Evolutionary conservation across 2,329 filamentous ascomycete species (phyloP).

Genomic region (Cladorrhinum sp.): DNA sequence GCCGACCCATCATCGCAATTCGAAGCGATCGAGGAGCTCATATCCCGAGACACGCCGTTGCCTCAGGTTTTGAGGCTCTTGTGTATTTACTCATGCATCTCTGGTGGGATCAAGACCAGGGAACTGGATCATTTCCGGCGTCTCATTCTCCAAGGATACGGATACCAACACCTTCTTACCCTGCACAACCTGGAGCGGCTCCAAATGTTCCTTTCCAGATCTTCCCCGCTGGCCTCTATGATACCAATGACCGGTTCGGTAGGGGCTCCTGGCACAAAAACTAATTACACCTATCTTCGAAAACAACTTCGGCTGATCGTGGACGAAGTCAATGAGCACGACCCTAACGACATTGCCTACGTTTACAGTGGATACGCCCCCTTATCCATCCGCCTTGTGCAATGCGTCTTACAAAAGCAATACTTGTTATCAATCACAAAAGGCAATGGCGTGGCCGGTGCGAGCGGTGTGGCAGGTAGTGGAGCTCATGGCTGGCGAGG

Average conservation of each 20-base stretch:
- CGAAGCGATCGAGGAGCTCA: conserved; percentile 90
- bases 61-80: conserved; percentile 79
- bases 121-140: conserved; percentile 89
- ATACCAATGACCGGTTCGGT: conserved; percentile 68
- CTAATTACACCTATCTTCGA: conserved; percentile 85
- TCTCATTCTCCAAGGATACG: conserved; percentile 86
- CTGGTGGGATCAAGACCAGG: conserved; percentile 80
- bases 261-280: conserved; percentile 62
- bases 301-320: conserved; percentile 86
- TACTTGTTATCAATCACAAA: conserved; percentile 70
- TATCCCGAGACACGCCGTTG: conserved; percentile 78
- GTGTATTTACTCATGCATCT: conserved; percentile 87
- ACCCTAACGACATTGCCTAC: conserved; percentile 94
- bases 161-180: conserved; percentile 90
- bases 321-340: conserved; percentile 93
- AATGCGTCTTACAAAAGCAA: conserved; percentile 89
- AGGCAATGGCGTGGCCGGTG: conserved; percentile 52
- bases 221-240: conserved; percentile 74
- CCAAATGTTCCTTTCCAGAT: conserved; percentile 75
- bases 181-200: conserved; percentile 85
- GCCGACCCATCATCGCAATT: conserved; percentile 86
- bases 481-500: conserved; percentile 82
- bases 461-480: conserved; percentile 48
- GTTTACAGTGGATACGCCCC: conserved; percentile 97
- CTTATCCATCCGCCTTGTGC: conserved; percentile 83